Evolutionary conservation across 1,139 yeast genomes (phyloP).

Genomic region (Saccharomyces hybrid): DNA sequence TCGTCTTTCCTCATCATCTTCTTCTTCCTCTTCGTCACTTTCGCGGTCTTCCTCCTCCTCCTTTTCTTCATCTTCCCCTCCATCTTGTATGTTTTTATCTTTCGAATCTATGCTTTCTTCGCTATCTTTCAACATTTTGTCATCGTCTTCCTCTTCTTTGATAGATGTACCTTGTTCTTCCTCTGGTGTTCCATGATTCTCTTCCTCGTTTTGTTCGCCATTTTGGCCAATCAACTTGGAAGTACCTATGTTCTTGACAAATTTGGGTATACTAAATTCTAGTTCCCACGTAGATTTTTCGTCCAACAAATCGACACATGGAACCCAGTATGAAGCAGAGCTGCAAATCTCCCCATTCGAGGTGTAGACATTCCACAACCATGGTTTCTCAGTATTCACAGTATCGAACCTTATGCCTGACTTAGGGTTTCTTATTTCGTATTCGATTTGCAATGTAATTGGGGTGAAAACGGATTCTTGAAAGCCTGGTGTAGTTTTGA

Average conservation of each 20-base stretch:
- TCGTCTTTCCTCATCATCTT: slow-evolving; percentile 28
- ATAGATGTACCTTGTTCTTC: slow-evolving; percentile 15
- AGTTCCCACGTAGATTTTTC: slow-evolving; percentile 91
- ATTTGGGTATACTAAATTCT: slow-evolving; percentile 73
- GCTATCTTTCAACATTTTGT: slow-evolving; percentile 18
- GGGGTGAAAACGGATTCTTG: slow-evolving; percentile 56
- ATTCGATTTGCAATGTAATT: slow-evolving; percentile 61
- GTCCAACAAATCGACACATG: slow-evolving; percentile 84
- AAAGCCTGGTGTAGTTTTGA: slow-evolving; percentile 37
- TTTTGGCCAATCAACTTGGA: slow-evolving; percentile 38
- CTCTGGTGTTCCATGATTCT: neutral
- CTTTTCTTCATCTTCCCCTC: slow-evolving; percentile 23
- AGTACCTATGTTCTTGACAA: slow-evolving; percentile 62
- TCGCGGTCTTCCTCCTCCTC: slow-evolving; percentile 19
- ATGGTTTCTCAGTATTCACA: slow-evolving; percentile 30
- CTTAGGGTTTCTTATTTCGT: slow-evolving; percentile 55
- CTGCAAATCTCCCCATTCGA: slow-evolving; percentile 69
- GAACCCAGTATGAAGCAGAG: slow-evolving; percentile 92
- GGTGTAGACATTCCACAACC: slow-evolving; percentile 80
- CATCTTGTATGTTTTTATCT: slow-evolving; percentile 23
- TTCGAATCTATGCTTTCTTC: slow-evolving; percentile 18
- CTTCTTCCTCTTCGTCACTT: slow-evolving; percentile 30
- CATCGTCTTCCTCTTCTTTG: slow-evolving; percentile 14
- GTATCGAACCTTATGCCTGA: slow-evolving; percentile 67
- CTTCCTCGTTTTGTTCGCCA: slow-evolving; percentile 2